These are phyloP conservation scores for Xylaria digitata DNA, from an alignment of 2,329 filamentous ascomycete species.

Conservation along the genomic window DNA sequence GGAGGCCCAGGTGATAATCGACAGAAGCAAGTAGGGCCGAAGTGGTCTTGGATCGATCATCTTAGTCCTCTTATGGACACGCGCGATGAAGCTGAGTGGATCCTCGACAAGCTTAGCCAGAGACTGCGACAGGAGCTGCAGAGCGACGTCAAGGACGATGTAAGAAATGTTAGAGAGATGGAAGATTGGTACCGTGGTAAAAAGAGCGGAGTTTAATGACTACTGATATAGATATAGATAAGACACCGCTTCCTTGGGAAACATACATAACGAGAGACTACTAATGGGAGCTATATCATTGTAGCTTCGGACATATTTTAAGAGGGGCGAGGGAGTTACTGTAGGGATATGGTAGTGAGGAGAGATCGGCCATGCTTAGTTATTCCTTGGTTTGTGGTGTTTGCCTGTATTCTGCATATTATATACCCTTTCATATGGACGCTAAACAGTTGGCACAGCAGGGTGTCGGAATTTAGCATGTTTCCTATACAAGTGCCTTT, in stretches of 20 bases:
- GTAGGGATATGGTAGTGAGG: neutral
- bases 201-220: neutral
- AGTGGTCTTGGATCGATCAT: conserved; percentile 80
- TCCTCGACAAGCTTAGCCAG: conserved; percentile 71
- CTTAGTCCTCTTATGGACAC: conserved; percentile 76
- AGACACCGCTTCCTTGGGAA: too few species aligned
- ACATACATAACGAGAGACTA: neutral
- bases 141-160: conserved; percentile 35
- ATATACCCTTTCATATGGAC: conserved; percentile 4
- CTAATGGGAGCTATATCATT: neutral
- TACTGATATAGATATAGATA: neutral
- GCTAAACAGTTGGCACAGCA: neutral
- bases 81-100: conserved; percentile 77
- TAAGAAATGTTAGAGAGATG: conserved; percentile 35
- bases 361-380: neutral
- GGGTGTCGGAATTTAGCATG: conserved; percentile 3
- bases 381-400: neutral
- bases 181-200: conserved; percentile 55
- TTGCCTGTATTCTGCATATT: neutral
- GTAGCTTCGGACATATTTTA: neutral
- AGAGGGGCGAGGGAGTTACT: neutral
- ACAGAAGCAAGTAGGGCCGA: conserved; percentile 3
- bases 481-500: neutral
- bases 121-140: conserved; percentile 65
- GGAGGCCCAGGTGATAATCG: conserved; percentile 12